Conservation (phyloP, 805 yeast species). For the Metschnikowia orientalis region DNA sequence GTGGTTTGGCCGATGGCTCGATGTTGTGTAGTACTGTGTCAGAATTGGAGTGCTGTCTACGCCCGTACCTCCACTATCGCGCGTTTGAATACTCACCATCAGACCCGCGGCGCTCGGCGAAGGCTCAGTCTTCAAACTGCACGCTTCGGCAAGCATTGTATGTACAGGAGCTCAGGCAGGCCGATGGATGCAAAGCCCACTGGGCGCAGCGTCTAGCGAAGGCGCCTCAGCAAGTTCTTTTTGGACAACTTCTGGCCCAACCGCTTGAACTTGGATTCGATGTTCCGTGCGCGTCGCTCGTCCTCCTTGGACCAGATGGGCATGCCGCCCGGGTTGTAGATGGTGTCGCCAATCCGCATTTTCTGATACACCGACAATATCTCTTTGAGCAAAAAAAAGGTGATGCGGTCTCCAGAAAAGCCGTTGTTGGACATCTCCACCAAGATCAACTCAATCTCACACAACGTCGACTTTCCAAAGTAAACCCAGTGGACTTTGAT, state of each 20-base stretch:
- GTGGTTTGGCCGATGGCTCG: too few species aligned
- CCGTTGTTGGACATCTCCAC: constrained; percentile 42
- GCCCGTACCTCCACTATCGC: too few species aligned
- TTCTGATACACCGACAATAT: constrained; percentile 32
- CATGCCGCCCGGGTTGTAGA: constrained; percentile 19
- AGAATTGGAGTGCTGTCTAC: too few species aligned
- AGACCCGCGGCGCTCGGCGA: too few species aligned
- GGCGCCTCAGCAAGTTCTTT: too few species aligned
- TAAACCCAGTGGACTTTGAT: constrained; percentile 35
- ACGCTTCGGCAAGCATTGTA: too few species aligned
- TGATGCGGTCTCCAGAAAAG: constrained; percentile 32
- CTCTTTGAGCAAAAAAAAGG: constrained; percentile 33
- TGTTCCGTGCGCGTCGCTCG: constrained; percentile 25
- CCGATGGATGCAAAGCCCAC: too few species aligned
- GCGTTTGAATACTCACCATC: too few species aligned
- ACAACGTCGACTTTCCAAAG: constrained; percentile 33
- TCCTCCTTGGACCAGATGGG: constrained; percentile 39
- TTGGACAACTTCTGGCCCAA: constrained; percentile 10
- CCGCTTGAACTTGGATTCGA: constrained; percentile 19
- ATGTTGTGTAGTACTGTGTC: too few species aligned
- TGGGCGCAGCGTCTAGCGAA: too few species aligned
- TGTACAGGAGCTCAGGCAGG: too few species aligned
- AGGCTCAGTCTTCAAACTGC: too few species aligned
- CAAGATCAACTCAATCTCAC: constrained; percentile 30
- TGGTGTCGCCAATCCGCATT: constrained; percentile 29